Base-by-base conservation (phyloP, 2,329 filamentous ascomycete species). In the Aspergillus floridensis region DNA sequence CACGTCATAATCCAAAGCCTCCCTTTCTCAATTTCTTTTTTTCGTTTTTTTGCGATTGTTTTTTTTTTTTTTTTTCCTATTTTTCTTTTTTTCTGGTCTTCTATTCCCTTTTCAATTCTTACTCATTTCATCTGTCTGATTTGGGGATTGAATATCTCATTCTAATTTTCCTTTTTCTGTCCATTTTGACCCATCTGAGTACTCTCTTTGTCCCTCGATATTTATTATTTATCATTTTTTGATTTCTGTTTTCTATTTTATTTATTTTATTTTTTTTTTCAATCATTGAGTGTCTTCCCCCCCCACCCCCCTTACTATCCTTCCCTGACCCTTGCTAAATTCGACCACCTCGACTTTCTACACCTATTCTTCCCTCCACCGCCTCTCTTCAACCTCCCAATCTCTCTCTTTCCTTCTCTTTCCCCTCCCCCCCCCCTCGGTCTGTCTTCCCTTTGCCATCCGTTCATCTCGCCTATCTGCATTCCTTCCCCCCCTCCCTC, bases 1-100 rank as follows among this genome's bases (percentile, higher is more conserved):
- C 67, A 72, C 69, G 68, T 71, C 68, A 72, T 72, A 66, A 60
- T 44, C 57, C 51, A 61, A 65, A 67, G 65, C 57, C 65, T 69
- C 60, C 70, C 65, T 58, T 51, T 62, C 59, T 65, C 58, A 56
- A 53, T 59, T 62, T 24, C 44, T 50, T 52, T 58, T 57, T 59
- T 59, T 58, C 63, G 48, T 49, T 61, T 60, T 61, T 58, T 59
- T 35, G 59, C 57, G 49, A 60, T 26, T 52, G 22, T 48, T 46
- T 49, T 38, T 38, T 35, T 47, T n/a, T 59, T 51, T 32, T 46
- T 53, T 50, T 59, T 53, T 50, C 58, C 58, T 57, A 62, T 59
- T 63, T 53, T 56, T 63, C 59, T 63, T 61, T 59, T 41, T 61
- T 60, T 51, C n/a, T 61, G 59, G 51, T 62, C 61, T 60, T 59